These are phyloP conservation scores for Thinopyrum elongatum DNA, from an alignment of 176 grass and related monocot genomes.

Conservation along the genomic window DNA sequence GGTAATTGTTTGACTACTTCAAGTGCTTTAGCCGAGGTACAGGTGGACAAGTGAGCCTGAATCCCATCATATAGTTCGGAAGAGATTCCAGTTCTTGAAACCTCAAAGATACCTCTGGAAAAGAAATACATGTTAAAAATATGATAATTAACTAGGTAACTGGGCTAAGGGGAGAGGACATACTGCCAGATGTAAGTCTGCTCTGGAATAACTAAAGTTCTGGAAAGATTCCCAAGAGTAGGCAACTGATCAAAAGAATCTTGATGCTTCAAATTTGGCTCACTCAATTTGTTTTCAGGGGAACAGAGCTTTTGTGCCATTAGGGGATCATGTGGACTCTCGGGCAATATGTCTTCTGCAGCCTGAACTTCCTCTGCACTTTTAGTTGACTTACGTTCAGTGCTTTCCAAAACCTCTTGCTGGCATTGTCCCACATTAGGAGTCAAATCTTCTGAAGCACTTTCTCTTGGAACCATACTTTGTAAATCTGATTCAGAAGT, in stretches of 20 bases:
- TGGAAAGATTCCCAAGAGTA: slow-evolving; percentile 38
- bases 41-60: slow-evolving; percentile 85
- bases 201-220: slow-evolving; percentile 66
- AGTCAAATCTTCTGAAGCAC: slow-evolving; percentile 30
- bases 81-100: slow-evolving; percentile 54
- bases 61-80: slow-evolving; percentile 65
- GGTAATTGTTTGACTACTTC: slow-evolving; percentile 66
- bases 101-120: slow-evolving; percentile 85
- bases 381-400: slow-evolving; percentile 5
- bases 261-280: slow-evolving; percentile 34
- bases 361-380: slow-evolving; percentile 10
- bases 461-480: slow-evolving; percentile 12
- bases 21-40: slow-evolving; percentile 64
- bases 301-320: not conserved
- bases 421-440: slow-evolving; percentile 24
- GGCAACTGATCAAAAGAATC: slow-evolving; percentile 46
- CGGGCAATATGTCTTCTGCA: slow-evolving; percentile 31
- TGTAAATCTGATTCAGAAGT: not conserved
- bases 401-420: slow-evolving; percentile 32
- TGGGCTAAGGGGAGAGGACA: slow-evolving; percentile 39
- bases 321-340: slow-evolving; percentile 12
- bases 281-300: slow-evolving; percentile 33
- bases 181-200: slow-evolving; percentile 95
- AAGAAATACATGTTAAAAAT: slow-evolving; percentile 40
- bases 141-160: slow-evolving; percentile 4